A percentile compares a stretch with the other conserved stretches of the same genome.
Evolutionary conservation across 2,329 filamentous ascomycete species (phyloP).

Genomic region (Corynespora cassiicola): DNA sequence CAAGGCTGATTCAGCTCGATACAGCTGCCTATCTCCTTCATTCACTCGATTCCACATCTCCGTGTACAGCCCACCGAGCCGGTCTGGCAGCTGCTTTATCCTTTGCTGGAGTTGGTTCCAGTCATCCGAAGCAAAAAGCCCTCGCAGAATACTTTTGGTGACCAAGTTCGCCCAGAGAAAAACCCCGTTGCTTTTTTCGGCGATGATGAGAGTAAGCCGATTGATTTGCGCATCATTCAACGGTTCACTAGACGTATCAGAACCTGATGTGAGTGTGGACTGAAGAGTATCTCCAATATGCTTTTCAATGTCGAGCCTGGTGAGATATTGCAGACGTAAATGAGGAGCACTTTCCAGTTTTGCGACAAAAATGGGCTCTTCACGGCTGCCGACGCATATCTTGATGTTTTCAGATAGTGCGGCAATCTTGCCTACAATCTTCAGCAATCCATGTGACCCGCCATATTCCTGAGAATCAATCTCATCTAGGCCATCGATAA

Average conservation of each 20-base stretch:
- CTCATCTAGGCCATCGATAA: slow-evolving; percentile 12
- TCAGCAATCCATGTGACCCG: slow-evolving; percentile 3
- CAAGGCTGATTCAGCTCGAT: slow-evolving; percentile 1
- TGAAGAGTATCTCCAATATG: slow-evolving; percentile 1
- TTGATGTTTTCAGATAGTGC: slow-evolving; percentile 2
- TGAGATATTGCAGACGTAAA: slow-evolving; percentile 8
- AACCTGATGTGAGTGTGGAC: background rate
- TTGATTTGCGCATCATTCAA: background rate
- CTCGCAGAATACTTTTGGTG: background rate
- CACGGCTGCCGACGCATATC: slow-evolving; percentile 6
- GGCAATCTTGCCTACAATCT: background rate
- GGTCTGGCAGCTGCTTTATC: slow-evolving; percentile 2
- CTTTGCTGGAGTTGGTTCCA: slow-evolving; percentile 2
- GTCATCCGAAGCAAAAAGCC: slow-evolving; percentile 2
- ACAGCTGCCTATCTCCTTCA: slow-evolving; percentile 1
- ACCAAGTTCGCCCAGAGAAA: slow-evolving; percentile 7
- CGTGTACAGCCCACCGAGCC: slow-evolving; percentile 4
- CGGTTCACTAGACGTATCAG: background rate
- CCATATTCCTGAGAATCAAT: slow-evolving; percentile 2
- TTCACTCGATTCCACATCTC: slow-evolving; percentile 10
- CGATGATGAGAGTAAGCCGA: background rate
- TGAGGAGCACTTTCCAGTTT: background rate
- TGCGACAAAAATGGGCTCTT: slow-evolving; percentile 1
- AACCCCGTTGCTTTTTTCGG: slow-evolving; percentile 1
- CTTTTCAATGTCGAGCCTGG: slow-evolving; percentile 1